Percentiles rank a stretch among this genome's conserved stretches.
Evolutionary conservation across 2,329 filamentous ascomycete species (phyloP).

Genomic region (Exophiala phaeomuriformis): DNA sequence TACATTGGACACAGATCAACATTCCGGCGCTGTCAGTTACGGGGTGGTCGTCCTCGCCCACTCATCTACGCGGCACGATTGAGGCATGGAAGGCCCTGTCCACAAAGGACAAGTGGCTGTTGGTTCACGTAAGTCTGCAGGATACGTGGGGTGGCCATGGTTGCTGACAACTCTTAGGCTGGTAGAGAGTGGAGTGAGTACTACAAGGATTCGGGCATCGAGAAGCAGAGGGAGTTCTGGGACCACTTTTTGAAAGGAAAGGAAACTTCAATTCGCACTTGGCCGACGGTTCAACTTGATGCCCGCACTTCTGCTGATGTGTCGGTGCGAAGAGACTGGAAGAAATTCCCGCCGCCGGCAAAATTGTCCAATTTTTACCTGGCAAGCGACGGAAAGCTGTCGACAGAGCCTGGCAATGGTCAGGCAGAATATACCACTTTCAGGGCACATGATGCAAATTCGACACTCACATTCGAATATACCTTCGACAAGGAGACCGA

Average conservation of each 20-base stretch:
- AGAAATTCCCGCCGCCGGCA: not conserved
- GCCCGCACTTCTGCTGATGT: not conserved
- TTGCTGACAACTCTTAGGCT: not conserved
- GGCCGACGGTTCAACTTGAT: slow-evolving; percentile 1
- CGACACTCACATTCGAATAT: slow-evolving; percentile 1
- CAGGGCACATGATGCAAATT: not conserved
- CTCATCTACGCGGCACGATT: slow-evolving; percentile 1
- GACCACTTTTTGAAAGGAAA: slow-evolving; percentile 3
- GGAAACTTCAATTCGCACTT: not conserved
- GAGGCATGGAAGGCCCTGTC: slow-evolving; percentile 3
- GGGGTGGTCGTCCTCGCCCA: not conserved
- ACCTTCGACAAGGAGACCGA: slow-evolving; percentile 3
- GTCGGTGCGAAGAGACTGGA: not conserved
- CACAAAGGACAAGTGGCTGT: not conserved
- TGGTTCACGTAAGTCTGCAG: slow-evolving; percentile 1
- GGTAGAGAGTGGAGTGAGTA: slow-evolving; percentile 3
- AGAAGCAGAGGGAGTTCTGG: slow-evolving; percentile 3
- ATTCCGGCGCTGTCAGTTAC: not conserved
- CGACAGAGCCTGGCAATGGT: not conserved
- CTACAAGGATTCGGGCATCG: not conserved
- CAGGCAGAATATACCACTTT: not conserved
- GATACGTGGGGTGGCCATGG: not conserved
- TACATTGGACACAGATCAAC: not conserved
- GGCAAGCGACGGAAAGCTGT: not conserved
- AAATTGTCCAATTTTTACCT: not conserved